Conservation (phyloP, 75 land plant genomes). For the Picea glauca region DNA sequence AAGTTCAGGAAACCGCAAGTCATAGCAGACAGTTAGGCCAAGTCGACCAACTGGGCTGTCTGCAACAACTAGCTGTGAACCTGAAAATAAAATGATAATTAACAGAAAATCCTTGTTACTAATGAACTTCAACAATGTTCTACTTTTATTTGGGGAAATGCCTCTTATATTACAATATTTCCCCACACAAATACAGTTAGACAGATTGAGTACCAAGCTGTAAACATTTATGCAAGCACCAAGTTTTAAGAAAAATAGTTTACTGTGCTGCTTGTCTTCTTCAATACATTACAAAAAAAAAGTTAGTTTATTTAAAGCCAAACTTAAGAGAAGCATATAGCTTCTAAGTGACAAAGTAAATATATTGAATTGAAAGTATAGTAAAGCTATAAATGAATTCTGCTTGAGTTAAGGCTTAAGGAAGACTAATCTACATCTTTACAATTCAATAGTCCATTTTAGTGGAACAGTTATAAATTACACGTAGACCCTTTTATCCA, state of each 20-base stretch:
- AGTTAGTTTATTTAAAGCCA: background rate
- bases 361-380: too few species aligned
- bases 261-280: background rate
- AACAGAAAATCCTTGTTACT: background rate
- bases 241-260: background rate
- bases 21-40: slow-evolving; percentile 95
- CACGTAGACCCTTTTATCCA: too few species aligned
- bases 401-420: too few species aligned
- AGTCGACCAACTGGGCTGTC: slow-evolving; percentile 87
- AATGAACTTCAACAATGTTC: background rate
- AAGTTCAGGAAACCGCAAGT: slow-evolving; percentile 93
- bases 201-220: background rate
- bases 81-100: slow-evolving; percentile 24
- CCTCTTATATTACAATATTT: too few species aligned
- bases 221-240: background rate
- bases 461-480: too few species aligned
- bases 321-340: too few species aligned
- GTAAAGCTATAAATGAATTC: too few species aligned
- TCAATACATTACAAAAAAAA: background rate
- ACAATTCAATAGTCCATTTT: too few species aligned
- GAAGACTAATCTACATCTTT: too few species aligned
- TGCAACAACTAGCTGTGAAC: slow-evolving; percentile 65
- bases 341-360: too few species aligned
- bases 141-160: background rate
- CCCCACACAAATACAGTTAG: too few species aligned